phyloP scores from a whole-genome alignment of 345 rosid species.

The Eucalyptus brandiana region DNA sequence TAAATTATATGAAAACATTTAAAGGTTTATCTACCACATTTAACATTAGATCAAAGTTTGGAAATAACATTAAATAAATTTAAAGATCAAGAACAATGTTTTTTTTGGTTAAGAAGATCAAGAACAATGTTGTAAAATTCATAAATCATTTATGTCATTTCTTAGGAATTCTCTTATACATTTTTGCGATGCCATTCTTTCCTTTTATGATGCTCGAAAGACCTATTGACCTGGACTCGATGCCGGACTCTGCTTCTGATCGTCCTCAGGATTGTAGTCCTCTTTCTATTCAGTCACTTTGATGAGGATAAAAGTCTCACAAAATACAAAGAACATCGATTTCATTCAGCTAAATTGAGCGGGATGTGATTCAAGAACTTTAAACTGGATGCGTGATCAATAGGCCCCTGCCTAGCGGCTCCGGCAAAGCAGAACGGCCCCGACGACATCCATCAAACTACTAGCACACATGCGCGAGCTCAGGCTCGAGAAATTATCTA shows the following conservation, averaged over 20 bases:
- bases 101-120: no score
- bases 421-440: background rate
- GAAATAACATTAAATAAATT: no score
- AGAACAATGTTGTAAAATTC: background rate
- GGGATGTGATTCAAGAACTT: background rate
- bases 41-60: no score
- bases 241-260: background rate
- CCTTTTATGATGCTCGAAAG: background rate
- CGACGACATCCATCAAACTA: background rate
- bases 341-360: background rate
- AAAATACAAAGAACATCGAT: background rate
- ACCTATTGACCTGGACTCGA: background rate
- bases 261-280: background rate
- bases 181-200: background rate
- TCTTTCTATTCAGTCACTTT: background rate
- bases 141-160: background rate
- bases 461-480: background rate
- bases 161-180: background rate
- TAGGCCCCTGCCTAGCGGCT: background rate
- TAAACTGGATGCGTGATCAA: background rate
- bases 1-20: no score
- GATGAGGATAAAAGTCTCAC: background rate
- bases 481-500: background rate
- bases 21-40: no score
- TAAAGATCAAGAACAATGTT: no score